These are phyloP conservation scores for Cryphonectria radicalis DNA, from an alignment of 2,329 filamentous ascomycete genomes.

Conservation along the genomic window DNA sequence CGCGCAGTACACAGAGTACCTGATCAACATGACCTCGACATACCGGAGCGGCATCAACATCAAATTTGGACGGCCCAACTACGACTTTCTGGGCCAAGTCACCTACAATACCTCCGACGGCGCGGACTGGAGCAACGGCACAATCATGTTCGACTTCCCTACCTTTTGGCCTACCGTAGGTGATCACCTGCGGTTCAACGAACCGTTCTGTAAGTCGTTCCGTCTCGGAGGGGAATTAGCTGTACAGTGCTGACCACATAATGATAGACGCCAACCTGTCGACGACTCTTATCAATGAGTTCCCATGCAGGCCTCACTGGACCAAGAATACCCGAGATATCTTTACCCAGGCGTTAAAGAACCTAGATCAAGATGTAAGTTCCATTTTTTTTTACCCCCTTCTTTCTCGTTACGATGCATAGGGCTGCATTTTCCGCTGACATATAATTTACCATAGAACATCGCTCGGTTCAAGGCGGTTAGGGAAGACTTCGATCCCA, in stretches of 20 bases:
- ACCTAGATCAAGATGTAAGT: constrained; percentile 50
- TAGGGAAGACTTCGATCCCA: constrained; percentile 52
- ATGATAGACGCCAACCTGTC: constrained; percentile 48
- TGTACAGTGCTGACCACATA: not conserved
- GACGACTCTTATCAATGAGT: constrained; percentile 52
- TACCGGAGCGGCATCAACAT: constrained; percentile 53
- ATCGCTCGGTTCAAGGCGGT: constrained; percentile 53
- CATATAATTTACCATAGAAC: constrained; percentile 36
- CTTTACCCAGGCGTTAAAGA: constrained; percentile 49
- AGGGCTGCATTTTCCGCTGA: constrained; percentile 4
- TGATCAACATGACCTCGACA: constrained; percentile 53
- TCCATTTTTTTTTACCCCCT: too few species aligned
- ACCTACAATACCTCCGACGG: constrained; percentile 52
- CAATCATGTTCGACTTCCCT: constrained; percentile 60
- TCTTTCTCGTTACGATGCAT: not conserved
- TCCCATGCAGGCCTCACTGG: constrained; percentile 57
- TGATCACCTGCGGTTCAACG: constrained; percentile 52
- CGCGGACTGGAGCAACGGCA: constrained; percentile 53
- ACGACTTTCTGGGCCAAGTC: constrained; percentile 54
- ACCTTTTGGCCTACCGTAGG: constrained; percentile 50
- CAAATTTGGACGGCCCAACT: constrained; percentile 55
- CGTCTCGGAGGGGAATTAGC: constrained; percentile 10
- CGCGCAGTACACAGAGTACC: constrained; percentile 45
- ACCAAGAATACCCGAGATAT: constrained; percentile 57
- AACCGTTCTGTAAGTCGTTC: constrained; percentile 49